Evolutionary conservation across 73 alveolate species (phyloP), one percentile per base, ranked within the genome.

Genomic region (Blepharisma stoltei): DNA sequence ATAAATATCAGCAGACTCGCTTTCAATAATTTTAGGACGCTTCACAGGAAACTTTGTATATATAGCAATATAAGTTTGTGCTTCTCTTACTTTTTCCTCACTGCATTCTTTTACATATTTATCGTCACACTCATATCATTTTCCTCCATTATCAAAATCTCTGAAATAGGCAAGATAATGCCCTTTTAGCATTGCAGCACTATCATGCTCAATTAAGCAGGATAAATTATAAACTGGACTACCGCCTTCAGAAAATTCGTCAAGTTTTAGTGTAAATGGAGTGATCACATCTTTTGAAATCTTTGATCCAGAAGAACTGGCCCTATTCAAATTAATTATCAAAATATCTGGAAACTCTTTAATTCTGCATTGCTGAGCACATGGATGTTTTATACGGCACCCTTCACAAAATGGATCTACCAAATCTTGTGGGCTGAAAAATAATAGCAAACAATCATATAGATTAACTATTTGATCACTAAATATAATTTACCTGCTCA

Each of bases 121-220:
- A 60, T 60, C 73, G 23, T 25, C 45, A 5, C 14, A 25, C 11
- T 14, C 18, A n/a, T 38, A 60, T 38, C 73, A 60, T 60, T 32
- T 32, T 32, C 23, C 1, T n/a, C 46, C 46, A 20, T 60, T 0
- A 32, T 32, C 41, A 32, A 32, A n/a, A 20, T 18, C 11, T 14
- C 23, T 60, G 38, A 60, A 8, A 60, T 60, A 60, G 14, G 23
- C 46, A n/a, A 14, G 38, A 60, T 60, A 60, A 60, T 60, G 73
- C 14, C 73, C 73, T 25, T 25, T 60, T 0, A 60, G 5, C 2
- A 25, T 25, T 2, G 5, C 3, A 32, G 41, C 14, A 2, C 73
- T 47, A 14, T 38, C 11, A 25, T 60, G 73, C 23, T 60, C 47
- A 25, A 60, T 25, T 18, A 60, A 0, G 23, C 46, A n/a, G 5